Conservation (phyloP, 495 filamentous ascomycete genomes). For the Neurospora tetraspora region DNA sequence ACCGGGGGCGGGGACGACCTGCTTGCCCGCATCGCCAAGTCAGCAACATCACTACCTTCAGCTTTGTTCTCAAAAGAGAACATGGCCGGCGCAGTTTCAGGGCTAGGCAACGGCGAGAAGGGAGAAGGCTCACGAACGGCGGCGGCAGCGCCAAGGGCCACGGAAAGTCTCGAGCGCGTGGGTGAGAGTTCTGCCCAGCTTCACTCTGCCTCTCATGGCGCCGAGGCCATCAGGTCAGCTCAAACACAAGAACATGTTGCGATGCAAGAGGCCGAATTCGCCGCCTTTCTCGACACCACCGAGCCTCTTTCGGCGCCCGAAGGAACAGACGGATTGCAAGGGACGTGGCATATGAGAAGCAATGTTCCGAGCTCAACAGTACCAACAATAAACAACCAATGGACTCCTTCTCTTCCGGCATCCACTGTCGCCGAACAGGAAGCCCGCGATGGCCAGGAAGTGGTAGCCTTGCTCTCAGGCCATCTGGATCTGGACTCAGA, state of each 20-base stretch:
- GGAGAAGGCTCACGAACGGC: slow-evolving; percentile 14
- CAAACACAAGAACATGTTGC: slow-evolving; percentile 26
- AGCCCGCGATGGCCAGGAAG: slow-evolving; percentile 32
- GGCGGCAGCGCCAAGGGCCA: slow-evolving; percentile 7
- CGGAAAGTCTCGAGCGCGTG: slow-evolving; percentile 3
- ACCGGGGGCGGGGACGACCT: neutral
- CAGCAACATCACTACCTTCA: slow-evolving; percentile 16
- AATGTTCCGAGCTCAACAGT: neutral
- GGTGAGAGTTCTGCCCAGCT: slow-evolving; percentile 18
- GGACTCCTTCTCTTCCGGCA: neutral
- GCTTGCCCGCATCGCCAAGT: slow-evolving; percentile 16
- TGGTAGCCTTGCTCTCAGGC: slow-evolving; percentile 29
- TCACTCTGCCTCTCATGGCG: slow-evolving; percentile 49
- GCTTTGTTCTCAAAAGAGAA: slow-evolving; percentile 9
- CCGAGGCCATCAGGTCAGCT: slow-evolving; percentile 9
- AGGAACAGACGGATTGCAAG: slow-evolving; percentile 11
- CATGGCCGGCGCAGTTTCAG: neutral
- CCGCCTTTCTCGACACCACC: slow-evolving; percentile 32
- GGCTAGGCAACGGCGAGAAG: slow-evolving; percentile 11
- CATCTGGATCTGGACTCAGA: slow-evolving; percentile 15
- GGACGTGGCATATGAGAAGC: slow-evolving; percentile 5
- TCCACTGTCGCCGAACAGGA: slow-evolving; percentile 25
- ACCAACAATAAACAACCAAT: neutral
- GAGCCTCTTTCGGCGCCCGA: slow-evolving; percentile 15
- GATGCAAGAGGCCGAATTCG: slow-evolving; percentile 32